Evolutionary conservation across 116 monocot species (phyloP), one percentile per base, ranked within the genome.

Genomic region (Trichopus zeylanicus): DNA sequence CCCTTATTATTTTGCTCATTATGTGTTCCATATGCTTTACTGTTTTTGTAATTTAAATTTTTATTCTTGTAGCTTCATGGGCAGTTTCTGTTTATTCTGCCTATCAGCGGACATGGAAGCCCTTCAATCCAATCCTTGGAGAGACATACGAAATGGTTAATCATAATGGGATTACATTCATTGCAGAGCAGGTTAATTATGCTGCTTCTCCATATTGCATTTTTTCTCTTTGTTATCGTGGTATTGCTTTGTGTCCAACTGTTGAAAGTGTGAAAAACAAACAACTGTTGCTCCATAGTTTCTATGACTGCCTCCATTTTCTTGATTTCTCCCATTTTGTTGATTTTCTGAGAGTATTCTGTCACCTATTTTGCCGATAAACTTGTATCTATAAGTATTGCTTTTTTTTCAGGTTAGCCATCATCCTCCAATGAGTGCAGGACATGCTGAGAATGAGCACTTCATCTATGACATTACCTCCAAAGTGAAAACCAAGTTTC

Each of bases 101-200:
- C n/a, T 87, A 67, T 29, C 91, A 91, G 46, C 67, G 95, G 62
- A 84, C 84, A 26, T 97, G 95, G 95, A 97, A 97, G 57, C 95
- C 95, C 37, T 98, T 98, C 70, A 98, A 98, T 74, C 87, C 97
- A 18, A 98, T 98, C 29, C 87, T 98, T 63, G 97, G 97, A 27
- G 97, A 98, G 68, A 98, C 97, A 22, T 98, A 82, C 69, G 97
- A 98, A 78, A 82, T 98, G 87, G 66, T 55, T 42, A 98, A 91
- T 69, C 91, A 91, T 64, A 51, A 62, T 46, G 97, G 87, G 29
- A 75, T 98, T 39, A 81, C 82, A 22, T 98, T 98, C 58, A 67
- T 98, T 48, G 32, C 97, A 52, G 97, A 98, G 54, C 97, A 98
- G 97, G 97, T 88, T 48, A 51, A 24, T 65, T 59, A n/a, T n/a